Percentiles rank a stretch among this genome's conserved stretches.
Conservation (phyloP, 805 yeast species). For the Maudiozyma bulderi region DNA sequence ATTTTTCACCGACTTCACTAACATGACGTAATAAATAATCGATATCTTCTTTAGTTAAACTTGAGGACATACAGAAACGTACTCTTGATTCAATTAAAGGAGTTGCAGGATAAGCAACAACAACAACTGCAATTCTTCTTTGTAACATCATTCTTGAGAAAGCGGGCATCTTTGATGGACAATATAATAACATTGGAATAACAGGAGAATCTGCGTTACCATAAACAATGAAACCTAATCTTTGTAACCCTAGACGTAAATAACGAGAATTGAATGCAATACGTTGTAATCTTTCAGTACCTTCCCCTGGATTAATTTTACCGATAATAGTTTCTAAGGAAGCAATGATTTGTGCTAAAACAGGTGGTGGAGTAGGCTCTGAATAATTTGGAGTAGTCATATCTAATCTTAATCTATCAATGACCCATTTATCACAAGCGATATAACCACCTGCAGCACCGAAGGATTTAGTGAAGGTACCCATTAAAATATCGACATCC, state of each 20-base stretch:
- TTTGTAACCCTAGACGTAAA: slow-evolving; percentile 78
- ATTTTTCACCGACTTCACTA: slow-evolving; percentile 67
- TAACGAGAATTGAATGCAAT: slow-evolving; percentile 94
- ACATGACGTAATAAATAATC: slow-evolving; percentile 66
- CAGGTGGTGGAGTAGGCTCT: slow-evolving; percentile 87
- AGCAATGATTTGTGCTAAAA: slow-evolving; percentile 75
- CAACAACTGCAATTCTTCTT: slow-evolving; percentile 82
- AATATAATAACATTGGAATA: slow-evolving; percentile 74
- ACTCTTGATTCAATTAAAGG: slow-evolving; percentile 84
- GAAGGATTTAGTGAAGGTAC: slow-evolving; percentile 92
- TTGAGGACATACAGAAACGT: slow-evolving; percentile 84
- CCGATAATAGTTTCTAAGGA: slow-evolving; percentile 75
- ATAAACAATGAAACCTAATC: slow-evolving; percentile 85
- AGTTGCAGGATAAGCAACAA: slow-evolving; percentile 97
- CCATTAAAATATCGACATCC: slow-evolving; percentile 85
- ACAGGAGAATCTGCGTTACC: slow-evolving; percentile 98
- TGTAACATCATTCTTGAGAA: slow-evolving; percentile 73
- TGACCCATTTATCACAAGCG: slow-evolving; percentile 61
- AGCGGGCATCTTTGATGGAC: slow-evolving; percentile 93
- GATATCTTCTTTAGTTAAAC: slow-evolving; percentile 88
- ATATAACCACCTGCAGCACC: slow-evolving; percentile 99
- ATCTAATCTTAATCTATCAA: slow-evolving; percentile 65
- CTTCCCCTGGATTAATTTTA: slow-evolving; percentile 83
- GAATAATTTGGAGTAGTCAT: slow-evolving; percentile 67
- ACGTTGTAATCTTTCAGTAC: slow-evolving; percentile 79